Evolutionary conservation across 768 basidiomycete genomes (phyloP), one percentile per base, ranked within the genome.

Genomic region (Leccinum sublutescens): DNA sequence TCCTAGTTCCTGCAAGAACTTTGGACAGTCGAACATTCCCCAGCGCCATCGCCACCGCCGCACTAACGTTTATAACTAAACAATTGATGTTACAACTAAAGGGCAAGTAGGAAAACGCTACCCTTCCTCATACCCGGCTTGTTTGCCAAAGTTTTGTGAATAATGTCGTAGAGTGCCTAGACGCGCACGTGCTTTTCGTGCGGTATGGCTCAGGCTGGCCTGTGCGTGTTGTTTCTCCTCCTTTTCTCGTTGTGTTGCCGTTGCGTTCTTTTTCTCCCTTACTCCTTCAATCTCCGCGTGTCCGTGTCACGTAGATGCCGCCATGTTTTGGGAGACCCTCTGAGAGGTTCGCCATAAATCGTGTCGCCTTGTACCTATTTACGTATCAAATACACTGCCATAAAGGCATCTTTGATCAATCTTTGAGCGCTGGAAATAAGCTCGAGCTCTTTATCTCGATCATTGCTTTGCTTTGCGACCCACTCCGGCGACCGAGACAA

Each of bases 11-110:
- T 60, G 59, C 29, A 38, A 27, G 5, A 29, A 50, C 11, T 12
- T n/a, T 23, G 38, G 15, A 19, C 27, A 36, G 7, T 25, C 33
- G 2, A 31, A 11, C 40, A 23, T 11, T 21, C 45, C 61, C 2
- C 10, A 33, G 5, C 34, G 43, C 15, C 63, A 55, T 31, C 61
- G 54, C 21, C 50, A 55, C 29, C 58, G 50, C 19, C 61, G 58
- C 33, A 15, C n/a, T 45, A 51, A 52, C 29, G 33, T 59, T 15
- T 43, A 17, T 33, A 25, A 50, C 21, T 49, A 57, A 9, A 38
- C 9, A 6, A 52, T 23, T 10, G 19, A n/a, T 27, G 5, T 5
- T 7, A 19, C 2, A 36, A 47, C 21, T 12, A 3, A 21, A 21
- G 23, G 33, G 38, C 31, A 45, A 14, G 38, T 36, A 47, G 19